Evolutionary conservation across 768 basidiomycete species (phyloP), one percentile per base, ranked within the genome.

Genomic region (Cystoderma amianthinum): DNA sequence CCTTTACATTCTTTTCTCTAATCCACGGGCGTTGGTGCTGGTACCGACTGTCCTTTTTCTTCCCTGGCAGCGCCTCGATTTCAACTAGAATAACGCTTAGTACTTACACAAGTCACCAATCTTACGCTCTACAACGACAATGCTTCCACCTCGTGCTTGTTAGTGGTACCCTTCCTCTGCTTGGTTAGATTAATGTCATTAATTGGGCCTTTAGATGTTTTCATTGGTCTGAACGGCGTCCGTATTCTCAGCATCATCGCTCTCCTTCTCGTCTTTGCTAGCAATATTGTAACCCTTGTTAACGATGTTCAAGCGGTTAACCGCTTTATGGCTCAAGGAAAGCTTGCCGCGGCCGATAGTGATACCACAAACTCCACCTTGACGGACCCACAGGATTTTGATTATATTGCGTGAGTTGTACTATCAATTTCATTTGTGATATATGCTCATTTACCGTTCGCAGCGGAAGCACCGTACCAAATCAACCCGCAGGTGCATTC

Each of bases 401-500:
- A 92, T 50, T 93, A 92, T 58, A 85, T 89, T 48, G 68, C 76
- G 78, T 88, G 60, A 40, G 80, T 65, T 38, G 45, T 4, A 32
- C 30, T 39, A 28, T 38, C 33, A 12, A 6, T 16, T 3, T 43
- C 46, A 23, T 20, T 24, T 44, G 17, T 23, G 13, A 28, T 32
- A 17, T 44, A 38, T 47, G 15, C 46, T 16, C 36, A 22, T 32
- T 17, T 13, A 19, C 43, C 16, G 16, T 33, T 35, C 46, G 42
- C 42, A 77, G 65, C 48, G 84, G 78, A 44, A 87, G 82, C 59
- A 89, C 89, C 2, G 89, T 96, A 3, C 92, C 92, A 3, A 89
- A 90, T 60, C 91, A 95, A 58, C 76, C 87, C 21, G 92, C 87
- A 15, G 92, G 92, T 19, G 76, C 78, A 6, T 95, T 96, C 64